Percentiles rank a stretch among this genome's conserved stretches.
These are phyloP conservation scores for Trichoderma koningiopsis DNA, from an alignment of 2,329 filamentous ascomycete genomes.

Conservation along the genomic window DNA sequence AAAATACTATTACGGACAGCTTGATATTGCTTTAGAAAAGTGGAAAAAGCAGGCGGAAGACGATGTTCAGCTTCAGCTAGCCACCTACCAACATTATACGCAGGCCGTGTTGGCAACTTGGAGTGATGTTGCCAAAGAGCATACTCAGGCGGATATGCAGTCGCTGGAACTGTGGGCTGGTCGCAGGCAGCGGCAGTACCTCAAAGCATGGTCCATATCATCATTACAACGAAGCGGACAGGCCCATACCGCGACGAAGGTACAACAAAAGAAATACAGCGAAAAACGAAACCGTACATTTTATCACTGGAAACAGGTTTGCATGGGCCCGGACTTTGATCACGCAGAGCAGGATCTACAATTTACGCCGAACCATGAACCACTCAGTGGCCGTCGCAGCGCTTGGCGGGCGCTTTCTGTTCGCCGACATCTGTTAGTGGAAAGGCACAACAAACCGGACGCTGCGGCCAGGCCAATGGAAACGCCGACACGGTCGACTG, in stretches of 20 bases:
- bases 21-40: constrained; percentile 13
- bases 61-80: constrained; percentile 29
- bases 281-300: constrained; percentile 38
- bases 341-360: constrained; percentile 10
- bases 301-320: constrained; percentile 37
- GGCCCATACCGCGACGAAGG: constrained; percentile 42
- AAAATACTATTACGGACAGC: constrained; percentile 25
- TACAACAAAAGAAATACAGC: constrained; percentile 37
- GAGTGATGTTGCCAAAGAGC: constrained; percentile 29
- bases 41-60: constrained; percentile 16
- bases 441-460: constrained; percentile 31
- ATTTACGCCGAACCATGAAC: constrained; percentile 17
- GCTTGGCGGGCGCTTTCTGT: constrained; percentile 35
- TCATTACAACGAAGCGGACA: constrained; percentile 42
- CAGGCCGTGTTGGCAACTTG: constrained; percentile 33
- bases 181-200: constrained; percentile 38
- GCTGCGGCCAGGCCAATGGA: constrained; percentile 35
- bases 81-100: constrained; percentile 30
- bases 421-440: constrained; percentile 32
- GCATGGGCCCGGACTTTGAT: constrained; percentile 27
- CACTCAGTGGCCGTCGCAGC: constrained; percentile 29
- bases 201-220: constrained; percentile 44
- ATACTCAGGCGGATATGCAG: constrained; percentile 33
- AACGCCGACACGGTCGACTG: constrained; percentile 53
- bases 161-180: constrained; percentile 39